phyloP scores from a whole-genome alignment of 1,139 yeast species.

The Yamadazyma trypodendri region DNA sequence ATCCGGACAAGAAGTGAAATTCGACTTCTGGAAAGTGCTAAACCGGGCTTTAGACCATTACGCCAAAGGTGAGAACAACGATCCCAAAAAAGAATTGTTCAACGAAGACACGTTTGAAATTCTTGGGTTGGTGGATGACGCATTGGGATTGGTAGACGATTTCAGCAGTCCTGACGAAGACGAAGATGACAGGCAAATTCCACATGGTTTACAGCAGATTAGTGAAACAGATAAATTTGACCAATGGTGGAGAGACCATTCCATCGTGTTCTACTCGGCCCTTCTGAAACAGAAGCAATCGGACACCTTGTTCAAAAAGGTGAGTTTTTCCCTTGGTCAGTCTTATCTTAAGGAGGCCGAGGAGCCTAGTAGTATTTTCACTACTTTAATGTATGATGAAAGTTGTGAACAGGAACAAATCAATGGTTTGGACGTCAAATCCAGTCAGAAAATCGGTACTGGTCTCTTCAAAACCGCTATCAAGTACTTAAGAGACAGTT shows the following conservation, averaged over 20 bases:
- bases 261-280: constrained; percentile 39
- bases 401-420: constrained; percentile 41
- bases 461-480: constrained; percentile 56
- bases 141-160: constrained; percentile 63
- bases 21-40: constrained; percentile 1
- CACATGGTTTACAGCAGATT: constrained; percentile 55
- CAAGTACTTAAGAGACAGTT: constrained; percentile 53
- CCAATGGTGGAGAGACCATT: constrained; percentile 58
- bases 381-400: constrained; percentile 57
- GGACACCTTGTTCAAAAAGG: constrained; percentile 16
- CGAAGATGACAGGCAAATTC: constrained; percentile 28
- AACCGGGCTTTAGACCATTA: constrained; percentile 38
- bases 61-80: constrained; percentile 41
- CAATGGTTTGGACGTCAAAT: constrained; percentile 38
- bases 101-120: constrained; percentile 47
- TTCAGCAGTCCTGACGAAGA: constrained; percentile 57
- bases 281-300: constrained; percentile 22
- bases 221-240: constrained; percentile 37
- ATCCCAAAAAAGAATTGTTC: constrained; percentile 23
- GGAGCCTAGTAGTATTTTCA: constrained; percentile 53
- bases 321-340: constrained; percentile 57
- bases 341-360: constrained; percentile 64
- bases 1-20: not conserved
- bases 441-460: constrained; percentile 52
- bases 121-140: constrained; percentile 58